A percentile compares a stretch with the other conserved stretches of the same genome.
phyloP scores from a whole-genome alignment of 2,329 filamentous ascomycete species.

The Leptodontidium sp. region DNA sequence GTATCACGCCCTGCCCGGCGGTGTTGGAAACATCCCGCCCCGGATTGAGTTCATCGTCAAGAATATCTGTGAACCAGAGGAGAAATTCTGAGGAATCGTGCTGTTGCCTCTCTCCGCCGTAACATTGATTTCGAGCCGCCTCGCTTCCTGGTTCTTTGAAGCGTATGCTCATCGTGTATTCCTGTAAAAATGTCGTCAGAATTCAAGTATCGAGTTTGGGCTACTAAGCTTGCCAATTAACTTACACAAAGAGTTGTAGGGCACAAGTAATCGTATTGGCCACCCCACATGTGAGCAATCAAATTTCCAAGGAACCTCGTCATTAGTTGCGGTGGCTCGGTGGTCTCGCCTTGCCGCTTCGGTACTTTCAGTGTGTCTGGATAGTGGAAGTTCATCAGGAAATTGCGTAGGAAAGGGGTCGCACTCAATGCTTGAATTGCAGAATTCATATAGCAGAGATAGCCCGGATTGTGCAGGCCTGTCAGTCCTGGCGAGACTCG shows the following conservation, averaged over 20 bases:
- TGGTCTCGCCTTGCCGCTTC: conserved; percentile 65
- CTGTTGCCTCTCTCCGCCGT: conserved; percentile 74
- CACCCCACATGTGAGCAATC: conserved; percentile 52
- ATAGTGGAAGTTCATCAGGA: conserved; percentile 64
- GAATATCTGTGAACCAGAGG: conserved; percentile 79
- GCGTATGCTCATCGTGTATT: conserved; percentile 37
- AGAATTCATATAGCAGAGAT: conserved; percentile 94
- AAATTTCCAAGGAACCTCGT: conserved; percentile 66
- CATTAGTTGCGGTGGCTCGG: conserved; percentile 64
- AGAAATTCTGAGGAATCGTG: conserved; percentile 95
- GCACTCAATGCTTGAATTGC: conserved; percentile 83
- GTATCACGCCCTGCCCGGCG: conserved; percentile 50
- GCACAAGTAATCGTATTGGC: conserved; percentile 52
- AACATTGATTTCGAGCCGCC: conserved; percentile 48
- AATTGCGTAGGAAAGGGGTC: conserved; percentile 72
- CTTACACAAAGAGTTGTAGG: conserved; percentile 66
- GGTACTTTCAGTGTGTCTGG: conserved; percentile 66
- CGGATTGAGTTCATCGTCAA: conserved; percentile 87
- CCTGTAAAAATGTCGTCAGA: conserved; percentile 30
- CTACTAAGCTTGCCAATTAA: not conserved
- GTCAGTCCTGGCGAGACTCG: conserved; percentile 64
- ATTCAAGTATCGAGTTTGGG: not conserved
- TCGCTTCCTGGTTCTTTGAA: conserved; percentile 21
- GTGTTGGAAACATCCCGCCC: conserved; percentile 60
- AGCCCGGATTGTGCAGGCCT: conserved; percentile 81